Base-by-base conservation (phyloP, 2,329 filamentous ascomycete genomes). In the Basipetospora sp. region DNA sequence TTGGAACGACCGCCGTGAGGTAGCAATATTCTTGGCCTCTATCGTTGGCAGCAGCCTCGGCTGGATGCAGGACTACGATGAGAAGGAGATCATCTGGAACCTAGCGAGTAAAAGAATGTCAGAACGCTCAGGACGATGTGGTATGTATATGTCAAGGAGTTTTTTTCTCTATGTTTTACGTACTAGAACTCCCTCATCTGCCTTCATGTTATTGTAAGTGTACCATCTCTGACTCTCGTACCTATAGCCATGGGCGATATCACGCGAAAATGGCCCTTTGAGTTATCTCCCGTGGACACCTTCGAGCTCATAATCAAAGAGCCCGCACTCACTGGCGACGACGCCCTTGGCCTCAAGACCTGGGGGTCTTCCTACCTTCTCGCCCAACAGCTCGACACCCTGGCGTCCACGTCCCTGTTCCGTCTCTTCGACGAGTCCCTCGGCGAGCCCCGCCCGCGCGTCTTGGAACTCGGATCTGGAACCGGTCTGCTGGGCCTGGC, bases 291-390 rank as follows among this genome's bases (percentile, higher is more conserved):
- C 33, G 43, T 9, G 42, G 48, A 62, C 18, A 46, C 57, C 2
- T 67, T 86, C 46, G 68, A 77, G 32, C 63, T 98, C 36, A 67
- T 70, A 26, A 74, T 98, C 28, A 71, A 84, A 40, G 90, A 98
- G 53, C 90, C 90, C 2, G 77, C 86, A 1, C 64, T 96, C 40
- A 93, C 84, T 0, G 81, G 81, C 5, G 88, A 94, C 55, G 88
- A 94, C 55, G 81, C 83, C 42, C 65, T 96, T 14, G 90, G 90
- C 2, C 69, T 92, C 54, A 96, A 98, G 57, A 98, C 90, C 0
- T 96, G 90, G 90, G 84, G 82, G 1, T 88, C 86, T 0, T 88
- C 86, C 0, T 92, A 86, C 51, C 69, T 92, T 2, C 74, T 96
- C 4, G 80, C 88, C 0, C 79, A 74, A 46, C 74, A 81, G 17